These are phyloP conservation scores for Rhinocladiella mackenziei DNA, from an alignment of 2,329 filamentous ascomycete genomes.

Conservation along the genomic window DNA sequence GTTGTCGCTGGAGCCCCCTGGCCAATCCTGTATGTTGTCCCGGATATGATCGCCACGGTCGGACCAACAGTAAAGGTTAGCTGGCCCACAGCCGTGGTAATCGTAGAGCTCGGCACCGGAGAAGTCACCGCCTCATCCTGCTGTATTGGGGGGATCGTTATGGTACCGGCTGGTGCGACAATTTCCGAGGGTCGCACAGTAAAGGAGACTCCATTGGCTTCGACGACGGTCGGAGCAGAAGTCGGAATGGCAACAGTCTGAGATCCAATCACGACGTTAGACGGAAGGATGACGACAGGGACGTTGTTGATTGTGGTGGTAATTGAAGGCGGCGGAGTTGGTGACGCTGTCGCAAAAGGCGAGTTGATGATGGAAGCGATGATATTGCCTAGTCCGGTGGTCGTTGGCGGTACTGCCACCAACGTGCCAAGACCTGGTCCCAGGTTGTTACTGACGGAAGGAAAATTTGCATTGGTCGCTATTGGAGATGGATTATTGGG, in stretches of 20 bases:
- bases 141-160: constrained; percentile 15
- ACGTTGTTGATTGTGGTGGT: constrained; percentile 23
- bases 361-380: constrained; percentile 26
- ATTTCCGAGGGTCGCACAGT: constrained; percentile 23
- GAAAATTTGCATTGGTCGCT: no score
- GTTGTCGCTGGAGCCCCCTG: constrained; percentile 25
- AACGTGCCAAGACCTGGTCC: neutral
- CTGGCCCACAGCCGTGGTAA: constrained; percentile 17
- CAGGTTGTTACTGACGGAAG: constrained; percentile 7
- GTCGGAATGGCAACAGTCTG: constrained; percentile 25
- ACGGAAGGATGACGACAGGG: constrained; percentile 22
- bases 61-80: constrained; percentile 28
- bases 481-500: no score
- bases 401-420: constrained; percentile 2
- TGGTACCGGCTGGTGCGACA: constrained; percentile 21
- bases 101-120: constrained; percentile 11
- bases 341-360: constrained; percentile 15
- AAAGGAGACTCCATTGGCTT: constrained; percentile 21
- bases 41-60: constrained; percentile 30
- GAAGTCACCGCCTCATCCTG: constrained; percentile 2
- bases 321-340: constrained; percentile 4
- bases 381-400: constrained; percentile 21
- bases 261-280: constrained; percentile 26
- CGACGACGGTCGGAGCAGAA: constrained; percentile 13
- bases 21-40: constrained; percentile 30